Base-by-base conservation (phyloP, 192 early-diverging fungal species). In the Cetraspora pellucida region DNA sequence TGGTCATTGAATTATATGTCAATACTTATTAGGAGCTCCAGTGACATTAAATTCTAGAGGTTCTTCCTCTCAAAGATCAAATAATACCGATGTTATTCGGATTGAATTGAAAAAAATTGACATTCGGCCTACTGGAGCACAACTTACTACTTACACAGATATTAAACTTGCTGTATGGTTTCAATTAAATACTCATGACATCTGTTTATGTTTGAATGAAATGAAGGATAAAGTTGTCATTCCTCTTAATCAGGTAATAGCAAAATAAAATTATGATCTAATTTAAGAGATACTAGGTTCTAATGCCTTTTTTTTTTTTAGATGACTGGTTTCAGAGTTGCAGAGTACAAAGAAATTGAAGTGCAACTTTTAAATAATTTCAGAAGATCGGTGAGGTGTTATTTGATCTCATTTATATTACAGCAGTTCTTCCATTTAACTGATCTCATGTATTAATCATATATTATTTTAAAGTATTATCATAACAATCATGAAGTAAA, bases 81-180 rank as follows among this genome's bases (percentile, higher is more conserved):
- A 37, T 37, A 37, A 37, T 37, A 37, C 37, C 7, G 37, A 37
- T 37, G 37, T 37, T 37, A 37, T n/a, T 45, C 30, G 30, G 10
- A 52, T 60, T 21, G 72, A 27, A 52, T 82, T n/a, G 75, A 69
- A 37, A 47, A 54, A 46, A 46, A 59, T 52, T 23, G 74, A 50
- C 47, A 72, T 60, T 59, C 49, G 10, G 65, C 63, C 47, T 74
- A 55, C 72, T 47, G 52, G 43, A 63, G 82, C 10, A 46, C 60
- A 2, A 57, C 47, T 63, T 44, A 44, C 45, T 80, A 78, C 63
- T 74, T 58, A 16, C 67, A 83, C 75, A 21, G 66, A 68, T 49
- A 11, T 47, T 21, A 68, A 27, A 68, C 23, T 68, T 19, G n/a
- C 43, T 27, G 43, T 68, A 68, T 14, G 3, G 25, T 47, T 68